Evolutionary conservation across 495 filamentous ascomycete species (phyloP), one percentile per base, ranked within the genome.

Genomic region (Neurospora africana): DNA sequence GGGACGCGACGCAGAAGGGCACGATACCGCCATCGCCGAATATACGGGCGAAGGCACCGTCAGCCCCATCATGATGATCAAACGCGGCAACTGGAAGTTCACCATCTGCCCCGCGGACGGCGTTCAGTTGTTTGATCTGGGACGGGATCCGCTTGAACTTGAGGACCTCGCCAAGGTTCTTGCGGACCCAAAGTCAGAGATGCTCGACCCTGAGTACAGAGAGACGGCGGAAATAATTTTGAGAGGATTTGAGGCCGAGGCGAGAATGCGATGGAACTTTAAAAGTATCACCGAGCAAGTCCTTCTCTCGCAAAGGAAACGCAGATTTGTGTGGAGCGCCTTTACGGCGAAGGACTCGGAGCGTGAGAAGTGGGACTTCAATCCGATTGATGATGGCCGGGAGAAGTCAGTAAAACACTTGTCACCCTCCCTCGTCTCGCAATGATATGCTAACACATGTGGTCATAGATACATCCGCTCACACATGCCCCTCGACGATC

Each of bases 1-100:
- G 39, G 90, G 89, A 15, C 80, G 81, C 11, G 82, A 86, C 5
- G 87, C 36, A 7, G 38, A 72, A 33, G 78, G 88, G 23, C 84
- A 85, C 73, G 92, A 97, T 74, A 92, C 90, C 13, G 93, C 93
- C 27, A 90, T 93, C 75, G 92, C 91, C 70, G 93, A 97, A 81
- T 97, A 96, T 80, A 93, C 92, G 79, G 93, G 91, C 23, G 93
- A 97, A 81, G 93, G 93, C 61, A 95, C 93, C 4, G 86, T 94
- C 72, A 88, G 90, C 6, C 93, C 93, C 0, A 84, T 94, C n/a
- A 90, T 95, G 82, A 97, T 97, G 93, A 96, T 97, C 77, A 87
- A 88, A 38, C 89, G 91, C 61, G 93, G 92, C 13, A 82, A 82
- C 61, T 95, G 90, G 90, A 97, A 97, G 82, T 95, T 91, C 73